Conservation (phyloP, 768 basidiomycete genomes). For the Tephrocybe sp. region DNA sequence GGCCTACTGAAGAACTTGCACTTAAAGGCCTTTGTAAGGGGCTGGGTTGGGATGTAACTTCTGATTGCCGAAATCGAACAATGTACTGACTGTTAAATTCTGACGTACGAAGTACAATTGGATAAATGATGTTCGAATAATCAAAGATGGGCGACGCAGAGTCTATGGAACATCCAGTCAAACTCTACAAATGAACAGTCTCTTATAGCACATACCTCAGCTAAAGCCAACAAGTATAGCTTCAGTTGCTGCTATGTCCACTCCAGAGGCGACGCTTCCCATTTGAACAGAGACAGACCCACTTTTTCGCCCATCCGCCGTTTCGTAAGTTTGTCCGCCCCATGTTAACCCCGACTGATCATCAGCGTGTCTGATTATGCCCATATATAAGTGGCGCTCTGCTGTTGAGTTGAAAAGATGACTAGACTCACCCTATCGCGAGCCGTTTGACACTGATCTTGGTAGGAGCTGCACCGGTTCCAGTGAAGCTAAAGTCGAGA, state of each 20-base stretch:
- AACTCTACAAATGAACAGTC: no score
- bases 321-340: conserved; percentile 61
- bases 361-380: conserved; percentile 40
- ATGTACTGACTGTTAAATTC: not conserved
- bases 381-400: not conserved
- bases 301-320: conserved; percentile 36
- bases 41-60: not conserved
- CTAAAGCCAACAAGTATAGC: conserved; percentile 34
- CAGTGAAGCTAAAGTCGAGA: conserved; percentile 39
- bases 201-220: not conserved
- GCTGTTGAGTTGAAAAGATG: not conserved
- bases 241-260: conserved; percentile 49
- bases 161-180: not conserved
- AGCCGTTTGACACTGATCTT: conserved; percentile 46
- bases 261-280: conserved; percentile 29
- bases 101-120: no score
- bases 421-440: conserved; percentile 38
- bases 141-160: no score
- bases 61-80: not conserved
- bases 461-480: conserved; percentile 21
- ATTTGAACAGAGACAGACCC: conserved; percentile 33
- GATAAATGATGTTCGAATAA: no score
- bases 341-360: conserved; percentile 51
- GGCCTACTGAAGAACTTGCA: not conserved
- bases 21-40: not conserved